Evolutionary conservation across 2,329 filamentous ascomycete species (phyloP), one percentile per base, ranked within the genome.

Genomic region (Neopestalotiopsis sp.): DNA sequence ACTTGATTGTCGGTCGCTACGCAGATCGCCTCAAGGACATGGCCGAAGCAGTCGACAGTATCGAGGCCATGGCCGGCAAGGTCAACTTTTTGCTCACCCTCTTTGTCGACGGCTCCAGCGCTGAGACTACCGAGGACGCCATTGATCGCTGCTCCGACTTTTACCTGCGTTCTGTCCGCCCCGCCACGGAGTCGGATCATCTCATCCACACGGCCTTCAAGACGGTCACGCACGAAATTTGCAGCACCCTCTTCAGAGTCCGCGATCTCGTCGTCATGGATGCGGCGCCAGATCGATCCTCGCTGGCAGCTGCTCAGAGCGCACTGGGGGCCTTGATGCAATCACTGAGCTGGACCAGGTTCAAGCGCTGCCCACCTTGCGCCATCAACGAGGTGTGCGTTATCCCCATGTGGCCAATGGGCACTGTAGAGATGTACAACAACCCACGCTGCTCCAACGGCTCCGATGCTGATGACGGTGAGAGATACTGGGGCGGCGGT

Each of bases 1-100:
- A 90, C 70, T 83, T 88, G 83, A 79, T 90, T n/a, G 79, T 89
- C 4, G 74, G 78, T 6, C 81, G 87, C 4, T 90, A 89, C 74
- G 82, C 83, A 3, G 75, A 82, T 42, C 79, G 84, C n/a, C 77
- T 90, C 40, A 62, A 58, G 12, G 70, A 76, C n/a, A 70, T 75
- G 17, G 68, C 68, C 5, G 74, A 74, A 38, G 56, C 42, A 13
- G 63, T 67, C 32, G 56, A 64, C 42, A 3, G 12, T 38, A 32
- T 70, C 20, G 62, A 65, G 13, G 10, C 17, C 13, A 64, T 71
- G 67, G 38, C 49, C 10, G 24, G 30, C 5, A 63, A 71, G n/a
- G 42, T 75, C 13, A 71, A 70, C 32, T 67, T 73, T 28, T 65
- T 79, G 4, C 56, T 78, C 4, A 74, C 72, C 53, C 10, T 72